Percentiles rank a stretch among this genome's conserved stretches.
Evolutionary conservation across 2,329 filamentous ascomycete species (phyloP).

Genomic region (Pseudogymnoascus sp.): DNA sequence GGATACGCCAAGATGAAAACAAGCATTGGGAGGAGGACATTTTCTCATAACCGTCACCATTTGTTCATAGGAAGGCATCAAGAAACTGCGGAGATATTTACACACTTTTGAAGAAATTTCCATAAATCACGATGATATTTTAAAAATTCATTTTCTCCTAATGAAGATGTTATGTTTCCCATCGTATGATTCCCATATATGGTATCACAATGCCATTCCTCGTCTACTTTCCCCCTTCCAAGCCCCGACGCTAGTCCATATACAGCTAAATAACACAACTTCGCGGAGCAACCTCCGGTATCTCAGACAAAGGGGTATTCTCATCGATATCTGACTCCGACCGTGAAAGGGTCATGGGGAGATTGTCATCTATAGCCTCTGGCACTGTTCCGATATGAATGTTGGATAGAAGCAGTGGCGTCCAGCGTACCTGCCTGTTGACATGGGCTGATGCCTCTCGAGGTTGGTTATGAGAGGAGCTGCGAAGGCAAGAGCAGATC

Average conservation of each 20-base stretch:
- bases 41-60: background rate
- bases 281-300: background rate
- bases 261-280: background rate
- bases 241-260: slow-evolving; percentile 1
- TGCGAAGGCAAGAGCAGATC: background rate
- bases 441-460: background rate
- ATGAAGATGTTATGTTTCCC: background rate
- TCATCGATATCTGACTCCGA: background rate
- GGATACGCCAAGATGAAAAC: background rate
- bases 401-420: background rate
- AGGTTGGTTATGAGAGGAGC: background rate
- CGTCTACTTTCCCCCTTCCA: background rate
- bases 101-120: background rate
- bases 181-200: background rate
- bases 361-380: background rate
- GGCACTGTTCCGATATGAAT: background rate
- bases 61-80: background rate
- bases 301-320: background rate
- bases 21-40: background rate
- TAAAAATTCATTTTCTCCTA: background rate
- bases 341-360: background rate
- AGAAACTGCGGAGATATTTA: background rate
- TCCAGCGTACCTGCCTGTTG: background rate
- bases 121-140: background rate
- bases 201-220: background rate